These are phyloP conservation scores for Massospora cicadina DNA, from an alignment of 371 early-diverging fungal genomes.

Conservation along the genomic window DNA sequence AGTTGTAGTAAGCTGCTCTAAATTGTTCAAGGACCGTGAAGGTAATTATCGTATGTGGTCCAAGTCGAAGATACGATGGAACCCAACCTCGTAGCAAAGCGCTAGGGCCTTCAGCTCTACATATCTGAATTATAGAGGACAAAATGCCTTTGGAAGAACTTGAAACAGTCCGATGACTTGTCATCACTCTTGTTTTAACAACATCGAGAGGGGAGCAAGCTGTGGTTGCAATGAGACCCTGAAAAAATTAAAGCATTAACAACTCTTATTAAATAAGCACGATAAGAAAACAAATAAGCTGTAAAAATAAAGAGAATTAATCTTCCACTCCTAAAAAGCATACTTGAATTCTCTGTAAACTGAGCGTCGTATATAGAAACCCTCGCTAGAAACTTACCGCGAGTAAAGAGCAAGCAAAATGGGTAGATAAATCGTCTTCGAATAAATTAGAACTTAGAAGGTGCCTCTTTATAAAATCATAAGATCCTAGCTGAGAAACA, in stretches of 20 bases:
- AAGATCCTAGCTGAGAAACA: conserved; percentile 48
- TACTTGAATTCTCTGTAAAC: no score
- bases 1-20: neutral
- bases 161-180: neutral
- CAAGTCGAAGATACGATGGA: conserved; percentile 58
- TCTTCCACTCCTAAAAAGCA: no score
- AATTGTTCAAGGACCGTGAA: conserved; percentile 63
- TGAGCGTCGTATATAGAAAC: no score
- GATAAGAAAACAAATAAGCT: no score
- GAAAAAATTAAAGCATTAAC: no score
- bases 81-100: conserved; percentile 82
- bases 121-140: neutral
- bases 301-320: no score
- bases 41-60: conserved; percentile 74
- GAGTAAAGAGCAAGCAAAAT: conserved; percentile 56
- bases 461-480: conserved; percentile 48
- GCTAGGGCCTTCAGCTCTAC: conserved; percentile 42
- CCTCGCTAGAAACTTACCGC: conserved; percentile 30
- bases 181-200: conserved; percentile 77
- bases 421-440: conserved; percentile 40
- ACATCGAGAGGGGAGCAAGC: conserved; percentile 75
- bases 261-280: no score
- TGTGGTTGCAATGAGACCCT: conserved; percentile 79
- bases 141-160: neutral
- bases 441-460: conserved; percentile 36